Base-by-base conservation (phyloP, 345 rosid species). In the Salix suchowensis region DNA sequence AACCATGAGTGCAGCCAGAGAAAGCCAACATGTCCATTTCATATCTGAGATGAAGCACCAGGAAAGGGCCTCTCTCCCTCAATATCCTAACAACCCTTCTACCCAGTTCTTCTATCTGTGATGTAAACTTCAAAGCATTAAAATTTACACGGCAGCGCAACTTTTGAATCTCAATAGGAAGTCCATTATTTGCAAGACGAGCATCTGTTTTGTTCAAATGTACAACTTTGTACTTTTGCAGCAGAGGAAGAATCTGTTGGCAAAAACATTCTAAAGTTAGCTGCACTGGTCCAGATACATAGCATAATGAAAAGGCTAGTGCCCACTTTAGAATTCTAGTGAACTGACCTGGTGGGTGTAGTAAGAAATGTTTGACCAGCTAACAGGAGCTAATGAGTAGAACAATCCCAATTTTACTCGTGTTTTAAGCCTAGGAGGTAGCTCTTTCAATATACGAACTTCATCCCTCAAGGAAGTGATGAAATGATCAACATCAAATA, bases 21-120 rank as follows among this genome's bases (percentile, higher is more conserved):
- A 96, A 96, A 3, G 99, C 93, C 79, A 96, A 73, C 99, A 96
- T 96, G 83, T 96, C 99, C 98, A 93, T 96, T 84, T 96, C 99
- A 42, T 93, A 96, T 75, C 99, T 87, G 19, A 96, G 97, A 87
- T 96, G 99, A 52, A 96, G 94, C 67, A 92, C 98, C 50, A 92
- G 79, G 77, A 90, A 94, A 42, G 95, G 97, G 40, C 98, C 98
- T 71, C 86, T 93, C 81, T 89, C 90, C 81, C 94, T 88, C 80
- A 96, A 85, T 75, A 93, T 86, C 68, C 74, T 77, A 50, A 91
- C 94, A 34, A 89, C 86, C 80, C 78, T 88, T 83, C 91, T 89
- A 44, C 99, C 98, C 60, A 96, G 74, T 77, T 91, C 97, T 82
- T 96, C 97, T 52, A 93, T 91, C 77, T 87, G 89, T 46, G 88